Conservation (phyloP, 305 asterid genomes). For the Fraxinus baroniana region DNA sequence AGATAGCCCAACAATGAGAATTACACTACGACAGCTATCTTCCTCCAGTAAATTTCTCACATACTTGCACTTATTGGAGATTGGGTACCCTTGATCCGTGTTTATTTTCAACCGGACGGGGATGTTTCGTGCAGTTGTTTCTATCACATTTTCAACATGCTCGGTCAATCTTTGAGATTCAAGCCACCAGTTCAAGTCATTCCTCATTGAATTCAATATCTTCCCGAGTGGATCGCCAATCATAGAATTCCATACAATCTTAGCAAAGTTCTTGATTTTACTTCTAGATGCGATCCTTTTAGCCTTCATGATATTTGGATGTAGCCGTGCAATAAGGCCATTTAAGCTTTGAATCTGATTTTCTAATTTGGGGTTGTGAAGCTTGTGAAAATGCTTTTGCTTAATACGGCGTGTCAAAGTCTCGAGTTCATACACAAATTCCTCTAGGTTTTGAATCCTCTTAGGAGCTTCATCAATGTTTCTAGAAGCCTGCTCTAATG, state of each 20-base stretch:
- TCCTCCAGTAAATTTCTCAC: not conserved
- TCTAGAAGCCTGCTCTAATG: not conserved
- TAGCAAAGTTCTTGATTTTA: not conserved
- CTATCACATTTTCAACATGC: not conserved
- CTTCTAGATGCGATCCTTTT: not conserved
- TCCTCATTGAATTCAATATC: not conserved
- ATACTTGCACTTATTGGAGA: not conserved
- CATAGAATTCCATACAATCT: not conserved
- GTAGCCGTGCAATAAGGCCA: not conserved
- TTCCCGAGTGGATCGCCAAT: not conserved
- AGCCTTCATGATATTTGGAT: not conserved
- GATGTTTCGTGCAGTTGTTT: not conserved
- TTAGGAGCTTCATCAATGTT: not conserved
- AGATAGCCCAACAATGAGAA: not conserved
- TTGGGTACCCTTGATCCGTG: not conserved
- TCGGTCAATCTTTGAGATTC: not conserved
- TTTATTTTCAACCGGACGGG: not conserved
- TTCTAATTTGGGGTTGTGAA: not conserved
- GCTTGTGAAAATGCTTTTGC: not conserved
- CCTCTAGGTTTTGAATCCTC: not conserved
- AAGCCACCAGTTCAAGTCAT: not conserved
- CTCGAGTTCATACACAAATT: not conserved
- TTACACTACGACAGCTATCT: not conserved
- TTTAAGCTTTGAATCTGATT: not conserved
- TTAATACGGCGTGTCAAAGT: not conserved